These are phyloP conservation scores for Amaranthus hypochondriacus DNA, from an alignment of 148 eudicot genomes.

Conservation along the genomic window DNA sequence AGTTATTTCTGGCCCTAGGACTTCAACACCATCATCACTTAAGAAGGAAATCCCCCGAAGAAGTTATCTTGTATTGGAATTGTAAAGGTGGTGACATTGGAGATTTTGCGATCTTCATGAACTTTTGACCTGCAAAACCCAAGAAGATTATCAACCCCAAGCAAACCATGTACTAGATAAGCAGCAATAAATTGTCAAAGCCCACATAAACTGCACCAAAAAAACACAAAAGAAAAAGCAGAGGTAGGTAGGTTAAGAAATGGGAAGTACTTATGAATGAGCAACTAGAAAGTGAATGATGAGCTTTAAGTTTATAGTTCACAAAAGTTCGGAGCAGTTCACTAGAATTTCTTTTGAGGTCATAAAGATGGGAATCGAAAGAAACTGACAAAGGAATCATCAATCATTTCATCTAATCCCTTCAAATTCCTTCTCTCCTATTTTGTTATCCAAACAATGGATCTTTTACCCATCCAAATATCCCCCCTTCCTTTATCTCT, in stretches of 20 bases:
- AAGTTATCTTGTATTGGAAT: slow-evolving; percentile 53
- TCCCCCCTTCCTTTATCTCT: no score
- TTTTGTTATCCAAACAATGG: no score
- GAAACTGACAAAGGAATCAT: no score
- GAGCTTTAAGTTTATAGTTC: no score
- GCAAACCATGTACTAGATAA: not conserved
- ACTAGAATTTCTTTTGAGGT: no score
- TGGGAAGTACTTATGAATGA: not conserved
- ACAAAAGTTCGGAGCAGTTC: no score
- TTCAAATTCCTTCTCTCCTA: no score
- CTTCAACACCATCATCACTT: slow-evolving; percentile 54
- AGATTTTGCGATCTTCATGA: slow-evolving; percentile 86
- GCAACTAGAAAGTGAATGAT: no score
- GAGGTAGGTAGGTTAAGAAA: no score
- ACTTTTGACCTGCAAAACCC: slow-evolving; percentile 56
- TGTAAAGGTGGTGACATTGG: slow-evolving; percentile 81
- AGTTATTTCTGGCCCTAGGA: slow-evolving; percentile 63
- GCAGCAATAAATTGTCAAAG: slow-evolving; percentile 4
- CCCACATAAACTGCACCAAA: not conserved
- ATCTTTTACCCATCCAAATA: no score
- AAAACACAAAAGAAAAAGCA: not conserved
- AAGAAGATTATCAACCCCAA: not conserved
- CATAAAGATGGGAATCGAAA: no score
- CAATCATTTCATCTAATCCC: no score
- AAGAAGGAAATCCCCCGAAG: slow-evolving; percentile 69